Conservation (phyloP, 805 yeast genomes). For the Wickerhamiella bombiphila region DNA sequence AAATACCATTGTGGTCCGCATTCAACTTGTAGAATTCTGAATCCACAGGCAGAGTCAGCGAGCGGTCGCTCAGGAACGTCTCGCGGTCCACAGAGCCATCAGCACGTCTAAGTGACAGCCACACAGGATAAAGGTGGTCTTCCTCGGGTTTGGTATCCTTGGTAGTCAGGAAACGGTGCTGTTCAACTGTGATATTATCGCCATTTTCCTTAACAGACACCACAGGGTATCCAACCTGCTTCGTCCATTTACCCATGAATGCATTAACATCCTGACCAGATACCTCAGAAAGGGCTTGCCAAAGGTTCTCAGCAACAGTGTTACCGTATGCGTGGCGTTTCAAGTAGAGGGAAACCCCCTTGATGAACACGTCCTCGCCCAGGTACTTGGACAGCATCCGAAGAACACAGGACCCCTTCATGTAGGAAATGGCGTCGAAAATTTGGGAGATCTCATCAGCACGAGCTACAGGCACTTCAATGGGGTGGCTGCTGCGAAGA, state of each 20-base stretch:
- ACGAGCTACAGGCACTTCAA: slow-evolving; percentile 64
- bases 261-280: slow-evolving; percentile 44
- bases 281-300: slow-evolving; percentile 50
- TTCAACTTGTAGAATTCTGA: slow-evolving; percentile 41
- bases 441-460: slow-evolving; percentile 72
- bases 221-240: slow-evolving; percentile 59
- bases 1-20: slow-evolving; percentile 46
- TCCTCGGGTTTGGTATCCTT: slow-evolving; percentile 50
- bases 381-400: slow-evolving; percentile 61
- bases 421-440: slow-evolving; percentile 67
- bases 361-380: slow-evolving; percentile 53
- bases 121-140: slow-evolving; percentile 40
- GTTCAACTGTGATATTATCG: slow-evolving; percentile 30
- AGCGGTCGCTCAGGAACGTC: slow-evolving; percentile 38
- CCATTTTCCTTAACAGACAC: slow-evolving; percentile 34
- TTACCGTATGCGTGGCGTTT: slow-evolving; percentile 48
- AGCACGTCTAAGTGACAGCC: slow-evolving; percentile 38
- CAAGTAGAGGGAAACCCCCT: slow-evolving; percentile 60
- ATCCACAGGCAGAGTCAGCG: slow-evolving; percentile 32
- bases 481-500: slow-evolving; percentile 59
- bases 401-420: slow-evolving; percentile 67
- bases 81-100: slow-evolving; percentile 45
- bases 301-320: slow-evolving; percentile 60
- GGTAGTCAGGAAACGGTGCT: slow-evolving; percentile 46
- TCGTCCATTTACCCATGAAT: slow-evolving; percentile 60